These are phyloP conservation scores for Chytriomyces sp. DNA, from an alignment of 192 early-diverging fungal genomes.

Conservation along the genomic window DNA sequence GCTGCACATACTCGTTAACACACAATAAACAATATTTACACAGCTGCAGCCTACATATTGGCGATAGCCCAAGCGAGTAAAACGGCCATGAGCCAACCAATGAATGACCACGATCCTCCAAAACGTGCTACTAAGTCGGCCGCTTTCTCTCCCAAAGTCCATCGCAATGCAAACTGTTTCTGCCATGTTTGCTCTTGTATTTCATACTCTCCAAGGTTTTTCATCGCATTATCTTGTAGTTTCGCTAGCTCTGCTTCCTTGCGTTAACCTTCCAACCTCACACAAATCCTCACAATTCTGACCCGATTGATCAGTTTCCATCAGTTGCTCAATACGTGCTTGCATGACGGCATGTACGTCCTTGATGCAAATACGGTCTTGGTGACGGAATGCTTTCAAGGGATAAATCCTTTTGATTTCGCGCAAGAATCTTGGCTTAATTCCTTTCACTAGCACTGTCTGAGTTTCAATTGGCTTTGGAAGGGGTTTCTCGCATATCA, in stretches of 20 bases:
- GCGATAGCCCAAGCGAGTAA: slow-evolving; percentile 29
- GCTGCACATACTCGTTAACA: neutral
- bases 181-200: slow-evolving; percentile 44
- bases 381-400: neutral
- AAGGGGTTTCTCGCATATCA: no score
- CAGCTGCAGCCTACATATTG: slow-evolving; percentile 24
- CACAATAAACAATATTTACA: neutral
- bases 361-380: slow-evolving; percentile 22
- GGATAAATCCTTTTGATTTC: slow-evolving; percentile 28
- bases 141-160: slow-evolving; percentile 38
- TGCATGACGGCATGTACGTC: slow-evolving; percentile 29
- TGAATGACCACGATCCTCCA: slow-evolving; percentile 45
- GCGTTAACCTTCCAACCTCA: no score
- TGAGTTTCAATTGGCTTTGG: no score
- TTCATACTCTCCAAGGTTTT: slow-evolving; percentile 44
- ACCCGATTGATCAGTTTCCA: slow-evolving; percentile 42
- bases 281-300: no score
- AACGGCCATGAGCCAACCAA: slow-evolving; percentile 36
- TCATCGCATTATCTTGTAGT: slow-evolving; percentile 47
- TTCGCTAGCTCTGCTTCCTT: slow-evolving; percentile 22
- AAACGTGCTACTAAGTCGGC: slow-evolving; percentile 41
- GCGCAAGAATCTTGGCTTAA: slow-evolving; percentile 36
- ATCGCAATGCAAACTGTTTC: slow-evolving; percentile 43
- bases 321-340: slow-evolving; percentile 35
- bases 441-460: no score